Evolutionary conservation across 371 early-diverging fungal genomes (phyloP).

Genomic region (Parasitella parasitica): DNA sequence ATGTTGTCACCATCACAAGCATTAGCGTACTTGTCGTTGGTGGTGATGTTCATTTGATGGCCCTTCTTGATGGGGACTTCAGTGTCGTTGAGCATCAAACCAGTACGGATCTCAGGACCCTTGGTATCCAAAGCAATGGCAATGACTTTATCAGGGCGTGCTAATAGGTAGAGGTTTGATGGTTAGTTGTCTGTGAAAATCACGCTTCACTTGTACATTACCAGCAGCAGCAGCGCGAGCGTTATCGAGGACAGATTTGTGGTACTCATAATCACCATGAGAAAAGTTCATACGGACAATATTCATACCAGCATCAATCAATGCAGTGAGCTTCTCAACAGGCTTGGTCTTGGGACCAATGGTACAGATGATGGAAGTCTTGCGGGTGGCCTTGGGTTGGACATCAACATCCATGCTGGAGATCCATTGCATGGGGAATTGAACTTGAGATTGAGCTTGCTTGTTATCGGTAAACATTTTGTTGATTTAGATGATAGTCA

Average conservation of each 20-base stretch:
- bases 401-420: conserved; percentile 66
- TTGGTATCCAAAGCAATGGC: conserved; percentile 89
- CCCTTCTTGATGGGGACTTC: conserved; percentile 65
- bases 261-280: conserved; percentile 92
- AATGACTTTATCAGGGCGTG: conserved; percentile 42
- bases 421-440: conserved; percentile 69
- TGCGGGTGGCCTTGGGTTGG: conserved; percentile 64
- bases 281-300: conserved; percentile 95
- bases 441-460: conserved; percentile 3
- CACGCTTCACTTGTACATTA: conserved; percentile 14
- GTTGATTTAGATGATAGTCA: not conserved
- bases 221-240: conserved; percentile 63
- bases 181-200: not conserved
- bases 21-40: conserved; percentile 63
- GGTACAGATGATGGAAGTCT: conserved; percentile 84
- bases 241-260: conserved; percentile 80
- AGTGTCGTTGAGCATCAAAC: conserved; percentile 63
- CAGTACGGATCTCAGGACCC: conserved; percentile 86
- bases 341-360: conserved; percentile 80
- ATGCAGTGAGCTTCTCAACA: conserved; percentile 78
- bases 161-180: not conserved
- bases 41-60: conserved; percentile 77
- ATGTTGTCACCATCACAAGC: conserved; percentile 70
- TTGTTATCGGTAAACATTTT: conserved; percentile 26
- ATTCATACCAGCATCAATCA: conserved; percentile 91